Percentiles rank a stretch among this genome's conserved stretches.
Conservation (phyloP, 306 rosid genomes). For the Medicago arabica region DNA sequence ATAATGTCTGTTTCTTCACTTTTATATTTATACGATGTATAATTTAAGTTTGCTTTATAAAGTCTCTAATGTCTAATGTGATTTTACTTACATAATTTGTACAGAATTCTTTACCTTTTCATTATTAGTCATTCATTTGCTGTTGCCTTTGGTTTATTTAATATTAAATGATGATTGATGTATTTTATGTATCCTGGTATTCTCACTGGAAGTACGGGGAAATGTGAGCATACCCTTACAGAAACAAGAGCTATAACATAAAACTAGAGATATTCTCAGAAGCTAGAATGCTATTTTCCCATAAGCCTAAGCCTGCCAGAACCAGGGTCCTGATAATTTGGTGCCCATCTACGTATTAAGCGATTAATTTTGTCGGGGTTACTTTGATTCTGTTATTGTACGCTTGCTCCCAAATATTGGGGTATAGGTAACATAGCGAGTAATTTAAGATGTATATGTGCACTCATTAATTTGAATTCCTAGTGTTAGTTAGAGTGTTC, state of each 20-base stretch:
- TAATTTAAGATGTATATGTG: neutral
- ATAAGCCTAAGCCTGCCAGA: neutral
- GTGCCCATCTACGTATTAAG: no score
- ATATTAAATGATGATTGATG: conserved; percentile 2
- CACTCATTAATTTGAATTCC: neutral
- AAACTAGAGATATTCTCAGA: neutral
- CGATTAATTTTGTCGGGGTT: neutral
- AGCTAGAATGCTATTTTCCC: neutral
- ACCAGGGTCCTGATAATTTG: no score
- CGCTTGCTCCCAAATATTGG: no score
- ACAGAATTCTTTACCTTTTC: neutral
- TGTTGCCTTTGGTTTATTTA: neutral
- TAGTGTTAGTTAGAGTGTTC: neutral
- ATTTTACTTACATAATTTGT: neutral
- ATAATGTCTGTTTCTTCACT: conserved; percentile 29
- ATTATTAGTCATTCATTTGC: neutral
- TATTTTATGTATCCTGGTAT: neutral
- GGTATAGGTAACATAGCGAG: neutral
- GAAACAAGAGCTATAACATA: no score
- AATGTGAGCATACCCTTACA: neutral
- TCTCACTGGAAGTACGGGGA: neutral
- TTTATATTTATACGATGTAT: conserved; percentile 8
- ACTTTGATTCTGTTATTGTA: neutral
- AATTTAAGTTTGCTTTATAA: neutral
- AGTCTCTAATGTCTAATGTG: neutral